Base-by-base conservation (phyloP, 805 yeast genomes). In the Pichia phayaonensis region DNA sequence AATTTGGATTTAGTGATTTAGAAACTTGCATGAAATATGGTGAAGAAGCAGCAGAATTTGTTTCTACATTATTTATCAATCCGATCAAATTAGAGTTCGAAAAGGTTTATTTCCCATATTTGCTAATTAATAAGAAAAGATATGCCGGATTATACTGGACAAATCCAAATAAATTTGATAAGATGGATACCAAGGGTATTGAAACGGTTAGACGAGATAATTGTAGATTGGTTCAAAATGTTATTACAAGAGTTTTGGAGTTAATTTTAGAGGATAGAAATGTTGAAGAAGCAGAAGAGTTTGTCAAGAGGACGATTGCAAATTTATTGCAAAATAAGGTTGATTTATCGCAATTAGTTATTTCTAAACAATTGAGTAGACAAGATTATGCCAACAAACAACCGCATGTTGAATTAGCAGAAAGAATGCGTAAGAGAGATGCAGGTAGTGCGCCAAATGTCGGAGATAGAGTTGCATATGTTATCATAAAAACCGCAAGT, bases 111-210 rank as follows among this genome's bases (percentile, higher is more conserved):
- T 94, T 80, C 67, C 99, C 99, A 2, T 94, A 94, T 63, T 71
- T 94, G 56, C 73, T 94, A 64, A 94, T 94, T 64, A 94, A 92
- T 72, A 94, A 94, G 68, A 94, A 94, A 70, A 78, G 99, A 67
- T 94, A 94, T 63, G 99, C 99, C 2, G 99, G 99, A 0, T 72
- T 94, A 42, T 92, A 83, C 63, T 94, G 99, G 99, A 94, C 99
- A 0, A 78, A 80, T 44, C 84, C 97, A 0, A 81, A 87, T n/a
- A 88, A 87, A 56, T 88, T 80, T 61, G 99, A 95, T 67, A 94
- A 94, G 69, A 84, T 94, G 90, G 99, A 94, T 66, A 92, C 97
- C 34, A 94, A 94, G 63, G 99, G 99, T 66, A 85, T 94, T 54
- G 99, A 95, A 62, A 94, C 99, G 0, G 99, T 94, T 42, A 83